Conservation (phyloP, 225 moss, liverwort and hornwort genomes). For the Marchantia paleacea region DNA sequence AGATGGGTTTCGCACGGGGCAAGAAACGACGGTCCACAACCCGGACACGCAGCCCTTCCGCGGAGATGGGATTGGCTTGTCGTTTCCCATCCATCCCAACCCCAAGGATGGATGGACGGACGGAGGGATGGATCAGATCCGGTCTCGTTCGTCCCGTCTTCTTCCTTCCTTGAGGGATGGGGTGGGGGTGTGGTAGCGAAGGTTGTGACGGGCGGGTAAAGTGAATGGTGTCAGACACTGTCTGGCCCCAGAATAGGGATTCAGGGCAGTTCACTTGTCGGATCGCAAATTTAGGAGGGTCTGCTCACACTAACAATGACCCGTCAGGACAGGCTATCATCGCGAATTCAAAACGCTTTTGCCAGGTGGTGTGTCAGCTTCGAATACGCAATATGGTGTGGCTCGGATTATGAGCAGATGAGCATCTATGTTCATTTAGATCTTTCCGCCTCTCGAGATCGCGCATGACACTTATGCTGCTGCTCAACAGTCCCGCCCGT, state of each 20-base stretch:
- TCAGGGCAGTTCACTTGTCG: slow-evolving; percentile 2
- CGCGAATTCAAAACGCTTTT: slow-evolving; percentile 6
- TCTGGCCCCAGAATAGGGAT: neutral
- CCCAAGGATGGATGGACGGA: too few relatives aligned
- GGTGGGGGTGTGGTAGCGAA: neutral
- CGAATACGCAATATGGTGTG: neutral
- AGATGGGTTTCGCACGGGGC: too few relatives aligned
- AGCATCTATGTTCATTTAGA: neutral
- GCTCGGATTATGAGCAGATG: neutral
- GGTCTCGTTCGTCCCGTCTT: neutral
- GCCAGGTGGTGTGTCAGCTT: neutral
- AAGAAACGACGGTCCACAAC: too few relatives aligned
- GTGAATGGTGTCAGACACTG: neutral
- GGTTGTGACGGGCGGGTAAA: neutral
- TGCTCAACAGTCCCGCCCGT: neutral
- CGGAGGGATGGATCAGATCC: too few relatives aligned
- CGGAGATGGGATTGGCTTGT: too few relatives aligned
- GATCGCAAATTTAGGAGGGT: neutral
- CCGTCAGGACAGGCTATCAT: neutral
- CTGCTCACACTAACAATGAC: neutral
- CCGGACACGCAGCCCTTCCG: too few relatives aligned
- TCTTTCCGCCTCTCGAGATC: neutral
- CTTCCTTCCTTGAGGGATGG: neutral
- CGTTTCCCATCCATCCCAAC: too few relatives aligned
- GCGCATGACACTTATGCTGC: neutral